Evolutionary conservation across 2,329 filamentous ascomycete genomes (phyloP).

Genomic region (Grosmannia huntii): DNA sequence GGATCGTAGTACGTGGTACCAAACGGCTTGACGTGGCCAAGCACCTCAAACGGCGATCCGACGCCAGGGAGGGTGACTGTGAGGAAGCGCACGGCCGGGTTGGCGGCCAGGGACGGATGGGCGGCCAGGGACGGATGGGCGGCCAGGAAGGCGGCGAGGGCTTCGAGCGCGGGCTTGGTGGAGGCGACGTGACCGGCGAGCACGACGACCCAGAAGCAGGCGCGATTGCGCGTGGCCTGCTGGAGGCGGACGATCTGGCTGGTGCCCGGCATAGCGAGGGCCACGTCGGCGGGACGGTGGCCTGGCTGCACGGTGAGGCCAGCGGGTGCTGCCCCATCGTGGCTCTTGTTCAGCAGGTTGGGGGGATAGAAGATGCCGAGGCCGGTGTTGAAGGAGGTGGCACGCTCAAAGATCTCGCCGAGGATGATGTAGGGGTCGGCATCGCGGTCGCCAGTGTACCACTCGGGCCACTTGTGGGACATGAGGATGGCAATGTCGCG

Average conservation of each 20-base stretch:
- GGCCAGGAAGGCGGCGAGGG: slow-evolving; percentile 8
- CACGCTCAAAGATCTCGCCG: slow-evolving; percentile 41
- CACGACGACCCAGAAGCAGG: slow-evolving; percentile 27
- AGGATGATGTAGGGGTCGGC: slow-evolving; percentile 33
- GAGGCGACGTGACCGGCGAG: slow-evolving; percentile 16
- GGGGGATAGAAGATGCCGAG: slow-evolving; percentile 41
- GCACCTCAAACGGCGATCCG: slow-evolving; percentile 30
- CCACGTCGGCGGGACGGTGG: slow-evolving; percentile 31
- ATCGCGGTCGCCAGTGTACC: slow-evolving; percentile 25
- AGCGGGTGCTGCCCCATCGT: not conserved
- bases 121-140: slow-evolving; percentile 6
- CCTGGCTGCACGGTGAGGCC: slow-evolving; percentile 22
- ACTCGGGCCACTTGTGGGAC: slow-evolving; percentile 25
- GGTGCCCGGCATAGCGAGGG: slow-evolving; percentile 30
- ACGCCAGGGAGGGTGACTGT: slow-evolving; percentile 30
- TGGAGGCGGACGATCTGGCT: slow-evolving; percentile 29
- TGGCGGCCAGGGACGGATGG: slow-evolving; percentile 12
- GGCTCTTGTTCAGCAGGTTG: slow-evolving; percentile 9
- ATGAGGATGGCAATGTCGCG: slow-evolving; percentile 20
- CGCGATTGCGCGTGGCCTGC: slow-evolving; percentile 27
- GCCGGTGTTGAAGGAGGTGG: slow-evolving; percentile 48
- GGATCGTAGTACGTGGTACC: slow-evolving; percentile 40
- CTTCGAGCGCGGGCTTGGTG: slow-evolving; percentile 12
- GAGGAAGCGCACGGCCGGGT: slow-evolving; percentile 25
- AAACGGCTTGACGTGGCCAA: slow-evolving; percentile 28